Base-by-base conservation (phyloP, 179 eudicot genomes). In the Actinidia arguta region DNA sequence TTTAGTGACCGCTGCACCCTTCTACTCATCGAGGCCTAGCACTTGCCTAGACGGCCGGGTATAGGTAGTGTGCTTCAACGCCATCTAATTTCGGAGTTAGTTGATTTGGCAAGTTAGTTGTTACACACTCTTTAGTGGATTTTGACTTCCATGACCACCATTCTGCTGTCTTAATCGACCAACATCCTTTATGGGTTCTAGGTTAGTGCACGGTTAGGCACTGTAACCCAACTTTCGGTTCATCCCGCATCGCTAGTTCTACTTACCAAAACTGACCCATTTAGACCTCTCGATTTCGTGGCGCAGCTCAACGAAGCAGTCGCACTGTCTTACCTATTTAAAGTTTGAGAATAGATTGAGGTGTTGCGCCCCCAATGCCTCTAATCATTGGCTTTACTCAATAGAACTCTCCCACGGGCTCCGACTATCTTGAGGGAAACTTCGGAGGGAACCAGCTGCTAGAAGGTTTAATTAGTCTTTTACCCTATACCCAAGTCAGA, bases 61-160 rank as follows among this genome's bases (percentile, higher is more conserved):
- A 85, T 90, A 86, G 91, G 92, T 88, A 89, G 83, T 87, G 81
- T 82, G 90, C 91, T 88, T 90, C 54, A 89, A 91, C 90, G 88
- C 89, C 92, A 88, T 92, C 92, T 91, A 92, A 90, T 92, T 92
- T 89, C 87, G 88, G 91, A 93, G 92, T 89, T 92, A 92, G 92
- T 89, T 90, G 90, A 90, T 92, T 92, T 89, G 90, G 88, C 83
- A 81, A 86, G 93, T 90, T 89, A 92, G 92, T 90, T 92, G 90
- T 90, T 91, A 91, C 91, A 86, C 89, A 91, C 92, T 91, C 91
- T 89, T 88, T 88, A 89, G 92, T 86, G 85, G 87, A 92, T 92
- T 87, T 90, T 86, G 90, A 89, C 91, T 90, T 90, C 92, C 92
- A 90, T 92, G 91, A 88, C 91, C 94, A 88, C 90, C 89, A 91